phyloP scores from a whole-genome alignment of 139 green algal species.

The Picochlorum sp. region DNA sequence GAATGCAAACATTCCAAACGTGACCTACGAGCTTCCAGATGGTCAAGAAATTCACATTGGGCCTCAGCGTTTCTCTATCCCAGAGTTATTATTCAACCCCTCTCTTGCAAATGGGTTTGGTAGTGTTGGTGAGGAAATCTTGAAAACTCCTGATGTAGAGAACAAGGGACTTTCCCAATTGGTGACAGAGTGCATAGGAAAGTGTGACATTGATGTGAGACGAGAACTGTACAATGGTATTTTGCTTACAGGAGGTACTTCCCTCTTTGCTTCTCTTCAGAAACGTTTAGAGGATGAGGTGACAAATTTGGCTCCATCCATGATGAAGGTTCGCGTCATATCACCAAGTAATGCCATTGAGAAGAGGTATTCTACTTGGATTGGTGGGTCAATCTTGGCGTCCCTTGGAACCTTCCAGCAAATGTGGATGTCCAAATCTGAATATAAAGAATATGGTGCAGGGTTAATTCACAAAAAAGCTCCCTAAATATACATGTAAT shows the following conservation, averaged over 20 bases:
- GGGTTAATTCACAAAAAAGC: conserved; percentile 80
- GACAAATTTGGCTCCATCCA: conserved; percentile 24
- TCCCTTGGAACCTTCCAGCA: conserved; percentile 93
- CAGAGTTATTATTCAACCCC: conserved; percentile 76
- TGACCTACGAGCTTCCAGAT: conserved; percentile 78
- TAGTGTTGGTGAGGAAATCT: background rate
- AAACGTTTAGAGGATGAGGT: conserved; percentile 81
- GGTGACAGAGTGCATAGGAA: conserved; percentile 62
- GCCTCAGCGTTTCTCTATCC: conserved; percentile 68
- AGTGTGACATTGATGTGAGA: conserved; percentile 78
- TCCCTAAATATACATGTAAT: conserved; percentile 35
- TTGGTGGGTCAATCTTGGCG: conserved; percentile 88
- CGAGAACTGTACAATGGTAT: conserved; percentile 73
- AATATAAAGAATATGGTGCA: conserved; percentile 89
- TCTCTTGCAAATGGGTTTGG: conserved; percentile 17
- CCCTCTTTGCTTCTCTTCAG: conserved; percentile 48
- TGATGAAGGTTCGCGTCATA: conserved; percentile 70
- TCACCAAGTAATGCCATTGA: conserved; percentile 68
- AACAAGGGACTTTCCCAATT: conserved; percentile 31
- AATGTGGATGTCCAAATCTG: conserved; percentile 90
- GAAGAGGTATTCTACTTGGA: conserved; percentile 72
- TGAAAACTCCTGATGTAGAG: background rate
- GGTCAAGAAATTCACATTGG: conserved; percentile 73
- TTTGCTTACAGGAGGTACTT: conserved; percentile 68
- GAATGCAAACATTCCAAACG: conserved; percentile 66